Conservation (phyloP, 2,329 filamentous ascomycete species). For the Alternaria brassicae region DNA sequence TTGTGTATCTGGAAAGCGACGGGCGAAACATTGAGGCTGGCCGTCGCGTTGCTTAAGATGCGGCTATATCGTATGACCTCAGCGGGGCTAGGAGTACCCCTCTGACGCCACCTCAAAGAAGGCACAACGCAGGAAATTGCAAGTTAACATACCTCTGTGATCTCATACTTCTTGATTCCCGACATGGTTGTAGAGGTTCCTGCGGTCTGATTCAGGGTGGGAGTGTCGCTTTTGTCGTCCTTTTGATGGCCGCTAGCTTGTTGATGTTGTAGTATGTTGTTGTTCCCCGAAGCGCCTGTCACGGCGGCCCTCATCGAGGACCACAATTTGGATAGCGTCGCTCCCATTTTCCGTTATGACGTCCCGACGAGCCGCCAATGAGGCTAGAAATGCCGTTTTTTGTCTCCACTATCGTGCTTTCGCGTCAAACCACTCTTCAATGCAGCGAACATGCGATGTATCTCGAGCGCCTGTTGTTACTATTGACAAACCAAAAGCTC, state of each 20-base stretch:
- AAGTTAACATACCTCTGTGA: slow-evolving; percentile 44
- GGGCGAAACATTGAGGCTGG: neutral
- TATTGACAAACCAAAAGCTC: neutral
- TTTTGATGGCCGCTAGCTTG: slow-evolving; percentile 20
- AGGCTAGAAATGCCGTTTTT: slow-evolving; percentile 9
- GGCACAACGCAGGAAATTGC: neutral
- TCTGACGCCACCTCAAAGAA: slow-evolving; percentile 18
- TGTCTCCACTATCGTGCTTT: slow-evolving; percentile 1
- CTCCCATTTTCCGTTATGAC: slow-evolving; percentile 39
- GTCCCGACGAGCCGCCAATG: slow-evolving; percentile 35
- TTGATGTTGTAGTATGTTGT: slow-evolving; percentile 21
- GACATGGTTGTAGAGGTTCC: slow-evolving; percentile 31
- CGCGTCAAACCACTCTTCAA: slow-evolving; percentile 5
- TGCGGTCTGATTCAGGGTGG: slow-evolving; percentile 20
- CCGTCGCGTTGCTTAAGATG: slow-evolving; percentile 6
- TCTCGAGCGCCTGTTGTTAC: neutral
- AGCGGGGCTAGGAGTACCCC: slow-evolving; percentile 38
- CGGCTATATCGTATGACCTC: slow-evolving; percentile 27
- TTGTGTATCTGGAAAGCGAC: neutral
- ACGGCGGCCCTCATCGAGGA: slow-evolving; percentile 30
- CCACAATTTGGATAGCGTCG: slow-evolving; percentile 47
- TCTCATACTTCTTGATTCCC: slow-evolving; percentile 44
- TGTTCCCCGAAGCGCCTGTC: slow-evolving; percentile 22
- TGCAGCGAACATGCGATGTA: slow-evolving; percentile 4
- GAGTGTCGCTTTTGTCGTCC: slow-evolving; percentile 21